Percentiles rank a stretch among this genome's conserved stretches.
These are phyloP conservation scores for Fusarium xyrophilum DNA, from an alignment of 2,329 filamentous ascomycete genomes.

Conservation along the genomic window DNA sequence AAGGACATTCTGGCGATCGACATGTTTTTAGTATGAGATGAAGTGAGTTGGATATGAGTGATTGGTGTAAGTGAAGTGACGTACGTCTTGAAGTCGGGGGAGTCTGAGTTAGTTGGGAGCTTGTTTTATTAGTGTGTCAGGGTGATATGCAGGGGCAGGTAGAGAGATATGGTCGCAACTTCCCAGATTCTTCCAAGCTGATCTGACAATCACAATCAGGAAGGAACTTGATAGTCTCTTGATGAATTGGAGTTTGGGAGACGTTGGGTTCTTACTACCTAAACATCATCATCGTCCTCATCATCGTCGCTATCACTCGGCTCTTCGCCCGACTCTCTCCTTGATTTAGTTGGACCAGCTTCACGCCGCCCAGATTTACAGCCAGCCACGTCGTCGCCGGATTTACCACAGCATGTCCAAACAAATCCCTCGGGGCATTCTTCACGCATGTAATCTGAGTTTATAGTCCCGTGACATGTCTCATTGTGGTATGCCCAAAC, in stretches of 20 bases:
- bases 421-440: slow-evolving; percentile 32
- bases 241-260: background rate
- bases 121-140: background rate
- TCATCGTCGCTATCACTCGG: background rate
- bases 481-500: slow-evolving; percentile 28
- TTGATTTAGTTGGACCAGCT: slow-evolving; percentile 14
- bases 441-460: slow-evolving; percentile 16
- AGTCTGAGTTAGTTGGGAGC: background rate
- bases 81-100: background rate
- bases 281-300: background rate
- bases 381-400: background rate
- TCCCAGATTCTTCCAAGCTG: background rate
- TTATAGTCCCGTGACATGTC: slow-evolving; percentile 9
- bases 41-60: background rate
- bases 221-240: background rate
- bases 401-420: slow-evolving; percentile 33
- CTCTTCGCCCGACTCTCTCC: background rate
- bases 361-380: slow-evolving; percentile 27
- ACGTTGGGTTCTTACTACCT: background rate
- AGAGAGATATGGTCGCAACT: background rate
- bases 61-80: background rate
- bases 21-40: background rate
- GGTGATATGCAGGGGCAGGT: background rate
- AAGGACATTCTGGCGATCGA: slow-evolving; percentile 4
- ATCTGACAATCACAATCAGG: background rate